Base-by-base conservation (phyloP, 1,284 basidiomycete genomes). In the Tilletia caries region DNA sequence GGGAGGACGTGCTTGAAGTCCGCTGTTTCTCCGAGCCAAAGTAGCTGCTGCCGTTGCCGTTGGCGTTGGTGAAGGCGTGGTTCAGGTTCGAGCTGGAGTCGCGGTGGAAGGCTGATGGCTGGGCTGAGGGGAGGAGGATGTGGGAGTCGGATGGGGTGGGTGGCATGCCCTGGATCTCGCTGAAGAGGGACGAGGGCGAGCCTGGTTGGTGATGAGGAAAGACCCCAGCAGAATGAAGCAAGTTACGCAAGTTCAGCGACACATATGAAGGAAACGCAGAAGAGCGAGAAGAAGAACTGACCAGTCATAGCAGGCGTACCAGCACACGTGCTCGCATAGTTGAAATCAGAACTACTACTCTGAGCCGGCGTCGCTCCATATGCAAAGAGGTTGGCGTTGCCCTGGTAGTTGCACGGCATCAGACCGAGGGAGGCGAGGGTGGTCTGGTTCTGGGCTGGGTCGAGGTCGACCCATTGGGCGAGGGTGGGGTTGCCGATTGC, bases 401-500 rank as follows among this genome's bases (percentile, higher is more conserved):
- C 54, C 25, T 60, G 23, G 8, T 60, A 4, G 15, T 18, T 18
- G 15, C n/a, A 60, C n/a, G 54, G 54, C 20, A 60, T 10, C 8
- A 60, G 29, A 25, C 54, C 54, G 29, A 60, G 54, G 20, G 54
- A 25, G 27, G 54, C 54, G 23, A 60, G 54, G 15, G 54, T 60
- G 23, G 25, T 60, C 25, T 60, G 54, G 4, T 60, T 60, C 25
- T 27, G 23, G 27, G 23, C n/a, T 10, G 54, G 25, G 20, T 60
- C 54, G 54, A 60, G 54, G 8, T 60, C 54, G 54, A 60, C 54
- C 54, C 54, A 60, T 33, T 60, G 54, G 20, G 54, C 54, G 54
- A 60, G 54, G 32, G 54, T 32, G 10, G 54, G 54, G 27, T 60
- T 60, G 32, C 54, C 54, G 29, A 60, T 60, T 6, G 54, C 54